Evolutionary conservation across 495 filamentous ascomycete species (phyloP), one percentile per base, ranked within the genome.

Genomic region (Annulohypoxylon bovei): DNA sequence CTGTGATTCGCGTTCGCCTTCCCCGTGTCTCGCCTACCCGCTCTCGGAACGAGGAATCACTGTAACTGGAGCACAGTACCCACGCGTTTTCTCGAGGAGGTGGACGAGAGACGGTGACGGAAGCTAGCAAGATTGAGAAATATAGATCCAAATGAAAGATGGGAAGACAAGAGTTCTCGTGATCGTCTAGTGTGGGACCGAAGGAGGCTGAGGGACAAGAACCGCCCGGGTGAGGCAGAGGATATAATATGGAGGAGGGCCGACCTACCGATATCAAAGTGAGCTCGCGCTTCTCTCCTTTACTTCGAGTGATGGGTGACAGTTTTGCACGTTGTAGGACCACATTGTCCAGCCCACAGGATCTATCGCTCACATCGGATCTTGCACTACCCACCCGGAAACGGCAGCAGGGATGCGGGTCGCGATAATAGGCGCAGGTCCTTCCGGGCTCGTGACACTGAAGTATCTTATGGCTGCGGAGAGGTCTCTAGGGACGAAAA

Each of bases 391-490:
- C 25, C 52, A 62, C 33, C 42, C 22, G 59, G 47, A 46, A 60
- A 61, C 47, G 40, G 61, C 60, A 62, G 55, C 49, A 65, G 56
- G 60, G 49, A 73, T 72, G 68, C 69, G 68, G 49, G 78, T 82
- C 33, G 79, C 81, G 27, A 73, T 83, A 57, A 77, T 83, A 73
- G 82, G 82, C 35, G 81, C 76, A 44, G 82, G 82, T 49, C 79
- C 82, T 30, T 80, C 81, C 3, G 82, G 82, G 8, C 75, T 84
- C 8, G 79, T 82, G 18, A 82, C 81, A 28, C 73, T 83, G 30
- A 84, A 83, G 70, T 80, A 82, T 42, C 81, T 83, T 0, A 18
- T 78, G 27, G 65, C 67, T 6, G 76, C 81, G 0, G 75, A 83
- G 62, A 44, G 40, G 5, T 61, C 62, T 53, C 65, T 80, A n/a